Evolutionary conservation across 371 early-diverging fungal genomes (phyloP), one percentile per base, ranked within the genome.

Genomic region (Lichtheimia hyalospora): DNA sequence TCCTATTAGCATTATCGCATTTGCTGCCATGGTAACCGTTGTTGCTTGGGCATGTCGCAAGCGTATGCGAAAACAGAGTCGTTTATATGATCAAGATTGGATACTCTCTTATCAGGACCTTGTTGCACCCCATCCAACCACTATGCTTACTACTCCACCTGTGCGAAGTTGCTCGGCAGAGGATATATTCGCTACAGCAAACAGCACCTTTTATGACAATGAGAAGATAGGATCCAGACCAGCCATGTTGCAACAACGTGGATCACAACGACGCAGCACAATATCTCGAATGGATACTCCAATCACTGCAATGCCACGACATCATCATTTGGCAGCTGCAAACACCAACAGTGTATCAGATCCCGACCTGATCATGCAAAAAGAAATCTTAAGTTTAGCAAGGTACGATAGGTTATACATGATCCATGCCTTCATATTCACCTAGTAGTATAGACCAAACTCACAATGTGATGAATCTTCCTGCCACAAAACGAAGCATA

Each of bases 71-170:
- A 56, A 65, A 3, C 62, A 52, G 5, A 66, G 60, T 34, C 54
- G 52, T 7, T 52, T 74, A 12, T 71, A 63, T 20, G 80, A 79
- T 44, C 73, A 77, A 14, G 70, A 70, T 15, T 82, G 82, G 82
- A 61, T 79, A 21, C 50, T 82, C 3, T 71, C 73, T 10, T 78
- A 73, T 44, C 49, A 64, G 2, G 71, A 72, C 27, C 60, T 58
- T 55, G 66, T 54, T 28, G 69, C 54, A 52, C 61, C 51, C 8
- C 34, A 34, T 34, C 34, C 34, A 34, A 34, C 34, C 1, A 34
- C 34, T 34, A 10, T 34, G 34, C 10, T 34, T 8, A 10, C 34
- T 8, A 34, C 34, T 5, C 23, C 44, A 6, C 14, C 48, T 3
- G 25, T 27, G 5, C 25, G 44, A 16, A 28, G 44, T 25, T 46